A percentile compares a stretch with the other conserved stretches of the same genome.
These are phyloP conservation scores for Phylloporus sp. DNA, from an alignment of 768 basidiomycete genomes.

Conservation along the genomic window DNA sequence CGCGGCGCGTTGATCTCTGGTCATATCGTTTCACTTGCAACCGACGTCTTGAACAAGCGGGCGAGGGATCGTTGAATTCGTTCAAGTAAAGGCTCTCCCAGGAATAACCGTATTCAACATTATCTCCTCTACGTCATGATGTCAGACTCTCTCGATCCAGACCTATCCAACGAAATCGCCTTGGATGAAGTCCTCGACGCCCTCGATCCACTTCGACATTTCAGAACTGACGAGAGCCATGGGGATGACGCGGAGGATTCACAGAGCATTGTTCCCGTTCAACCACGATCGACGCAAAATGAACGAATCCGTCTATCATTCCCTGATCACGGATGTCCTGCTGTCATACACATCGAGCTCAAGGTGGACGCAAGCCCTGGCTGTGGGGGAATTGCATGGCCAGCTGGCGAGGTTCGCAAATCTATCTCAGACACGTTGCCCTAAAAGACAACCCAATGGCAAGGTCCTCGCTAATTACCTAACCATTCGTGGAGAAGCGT, in stretches of 20 bases:
- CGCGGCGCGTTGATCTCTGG: too few species aligned
- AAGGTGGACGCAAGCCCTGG: slow-evolving; percentile 78
- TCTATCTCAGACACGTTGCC: neutral
- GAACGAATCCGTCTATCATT: slow-evolving; percentile 45
- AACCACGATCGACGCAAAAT: slow-evolving; percentile 46
- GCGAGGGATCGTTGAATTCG: too few species aligned
- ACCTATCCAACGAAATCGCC: slow-evolving; percentile 33
- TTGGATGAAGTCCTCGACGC: slow-evolving; percentile 51
- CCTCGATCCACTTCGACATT: slow-evolving; percentile 58
- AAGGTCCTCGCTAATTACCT: slow-evolving; percentile 83
- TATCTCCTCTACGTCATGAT: slow-evolving; percentile 6
- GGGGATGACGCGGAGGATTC: slow-evolving; percentile 16
- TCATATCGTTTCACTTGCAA: too few species aligned
- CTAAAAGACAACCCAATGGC: slow-evolving; percentile 1
- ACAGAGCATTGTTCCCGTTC: slow-evolving; percentile 45
- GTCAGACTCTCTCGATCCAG: slow-evolving; percentile 5
- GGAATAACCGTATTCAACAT: neutral
- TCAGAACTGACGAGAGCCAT: slow-evolving; percentile 39
- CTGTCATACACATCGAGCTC: slow-evolving; percentile 36
- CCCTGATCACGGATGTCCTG: slow-evolving; percentile 7
- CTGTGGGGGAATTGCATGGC: slow-evolving; percentile 92
- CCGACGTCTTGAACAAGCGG: too few species aligned
- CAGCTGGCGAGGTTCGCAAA: slow-evolving; percentile 72
- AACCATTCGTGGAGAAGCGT: slow-evolving; percentile 44
- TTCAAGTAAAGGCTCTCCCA: too few species aligned